Conservation (phyloP, 345 rosid genomes). For the Orychophragmus violaceus region DNA sequence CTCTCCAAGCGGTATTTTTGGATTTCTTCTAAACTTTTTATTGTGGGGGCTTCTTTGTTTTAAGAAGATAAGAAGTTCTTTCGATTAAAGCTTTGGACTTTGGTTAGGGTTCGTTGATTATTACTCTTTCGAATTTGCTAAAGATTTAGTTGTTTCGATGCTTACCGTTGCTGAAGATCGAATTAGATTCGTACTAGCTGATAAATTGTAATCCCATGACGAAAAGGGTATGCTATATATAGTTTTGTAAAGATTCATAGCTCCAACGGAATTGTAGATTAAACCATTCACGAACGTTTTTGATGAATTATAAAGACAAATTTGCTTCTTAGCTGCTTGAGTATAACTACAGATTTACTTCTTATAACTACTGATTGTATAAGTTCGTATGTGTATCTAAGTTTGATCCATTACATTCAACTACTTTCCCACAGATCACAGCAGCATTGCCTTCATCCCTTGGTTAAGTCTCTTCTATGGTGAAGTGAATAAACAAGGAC, state of each 20-base stretch:
- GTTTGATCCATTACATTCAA: background rate
- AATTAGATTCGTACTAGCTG: background rate
- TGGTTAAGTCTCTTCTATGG: background rate
- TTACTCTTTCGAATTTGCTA: background rate
- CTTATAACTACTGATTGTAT: background rate
- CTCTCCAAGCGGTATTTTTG: slow-evolving; percentile 72
- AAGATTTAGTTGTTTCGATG: background rate
- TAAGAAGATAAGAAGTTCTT: background rate
- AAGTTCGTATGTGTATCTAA: background rate
- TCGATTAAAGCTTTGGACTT: background rate
- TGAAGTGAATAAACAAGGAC: background rate
- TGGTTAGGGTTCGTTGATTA: background rate
- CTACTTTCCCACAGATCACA: background rate
- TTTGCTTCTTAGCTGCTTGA: background rate
- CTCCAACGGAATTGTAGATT: background rate
- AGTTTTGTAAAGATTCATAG: background rate
- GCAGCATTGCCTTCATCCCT: background rate
- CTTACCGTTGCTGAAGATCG: background rate
- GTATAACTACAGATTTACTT: background rate
- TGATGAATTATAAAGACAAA: background rate
- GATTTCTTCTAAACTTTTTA: no score
- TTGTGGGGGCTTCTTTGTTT: no score
- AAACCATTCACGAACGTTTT: background rate
- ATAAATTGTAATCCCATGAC: background rate
- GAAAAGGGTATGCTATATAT: background rate